Conservation (phyloP, 768 basidiomycete genomes). For the Psilocybe tampanensis region DNA sequence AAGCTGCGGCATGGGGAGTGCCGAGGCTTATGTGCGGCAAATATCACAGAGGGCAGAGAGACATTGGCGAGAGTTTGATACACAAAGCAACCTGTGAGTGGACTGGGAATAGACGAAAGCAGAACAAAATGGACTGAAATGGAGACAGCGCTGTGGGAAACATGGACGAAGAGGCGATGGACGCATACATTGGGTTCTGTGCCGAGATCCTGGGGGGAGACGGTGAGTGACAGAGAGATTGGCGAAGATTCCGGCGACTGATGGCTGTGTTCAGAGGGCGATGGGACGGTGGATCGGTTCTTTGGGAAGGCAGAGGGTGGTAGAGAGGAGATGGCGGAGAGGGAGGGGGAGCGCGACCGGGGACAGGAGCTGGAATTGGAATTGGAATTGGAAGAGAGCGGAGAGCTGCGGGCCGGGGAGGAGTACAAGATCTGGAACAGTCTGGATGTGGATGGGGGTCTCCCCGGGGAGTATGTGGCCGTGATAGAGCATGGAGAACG, state of each 20-base stretch:
- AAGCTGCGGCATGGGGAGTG: slow-evolving; percentile 57
- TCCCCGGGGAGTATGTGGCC: slow-evolving; percentile 50
- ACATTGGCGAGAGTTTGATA: slow-evolving; percentile 40
- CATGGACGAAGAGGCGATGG: slow-evolving; percentile 51
- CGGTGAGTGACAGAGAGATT: slow-evolving; percentile 23
- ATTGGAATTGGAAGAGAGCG: not conserved
- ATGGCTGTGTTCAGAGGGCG: slow-evolving; percentile 10
- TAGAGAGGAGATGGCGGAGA: slow-evolving; percentile 8
- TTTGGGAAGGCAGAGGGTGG: slow-evolving; percentile 13
- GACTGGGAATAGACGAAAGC: not conserved
- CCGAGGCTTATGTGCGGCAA: slow-evolving; percentile 47
- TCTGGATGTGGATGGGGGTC: slow-evolving; percentile 64
- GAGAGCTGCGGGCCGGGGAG: slow-evolving; percentile 52
- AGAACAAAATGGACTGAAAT: slow-evolving; percentile 13
- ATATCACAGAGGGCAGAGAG: slow-evolving; percentile 38
- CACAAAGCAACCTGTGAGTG: slow-evolving; percentile 49
- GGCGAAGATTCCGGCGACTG: slow-evolving; percentile 3
- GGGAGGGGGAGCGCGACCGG: slow-evolving; percentile 2
- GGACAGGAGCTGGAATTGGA: slow-evolving; percentile 1
- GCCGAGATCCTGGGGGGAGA: slow-evolving; percentile 48
- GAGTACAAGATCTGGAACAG: slow-evolving; percentile 64
- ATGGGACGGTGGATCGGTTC: slow-evolving; percentile 11
- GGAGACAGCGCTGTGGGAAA: slow-evolving; percentile 53
- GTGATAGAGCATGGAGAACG: slow-evolving; percentile 54
- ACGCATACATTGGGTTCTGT: slow-evolving; percentile 70